Conservation (phyloP, 208 protist genomes). For the Trypanosoma cruzi region DNA sequence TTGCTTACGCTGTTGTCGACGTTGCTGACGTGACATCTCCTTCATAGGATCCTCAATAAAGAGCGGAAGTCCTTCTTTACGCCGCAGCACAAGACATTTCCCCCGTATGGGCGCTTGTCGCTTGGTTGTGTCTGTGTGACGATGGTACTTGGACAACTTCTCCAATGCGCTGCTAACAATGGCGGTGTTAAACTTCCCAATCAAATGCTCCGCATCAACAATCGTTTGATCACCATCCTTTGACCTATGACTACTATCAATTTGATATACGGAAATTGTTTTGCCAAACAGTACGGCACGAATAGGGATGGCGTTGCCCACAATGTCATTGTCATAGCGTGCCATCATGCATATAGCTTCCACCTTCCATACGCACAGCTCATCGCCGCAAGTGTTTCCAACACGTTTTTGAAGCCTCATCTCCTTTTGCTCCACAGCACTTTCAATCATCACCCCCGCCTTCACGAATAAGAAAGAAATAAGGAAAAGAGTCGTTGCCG, state of each 20-base stretch:
- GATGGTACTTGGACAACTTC: conserved; percentile 82
- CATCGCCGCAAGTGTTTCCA: conserved; percentile 40
- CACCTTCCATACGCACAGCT: conserved; percentile 49
- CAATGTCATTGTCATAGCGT: conserved; percentile 69
- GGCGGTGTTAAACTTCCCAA: conserved; percentile 68
- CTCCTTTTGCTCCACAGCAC: conserved; percentile 48
- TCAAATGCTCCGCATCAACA: conserved; percentile 54
- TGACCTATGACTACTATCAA: conserved; percentile 39
- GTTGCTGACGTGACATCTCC: conserved; percentile 26
- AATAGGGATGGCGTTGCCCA: conserved; percentile 55
- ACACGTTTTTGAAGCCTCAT: conserved; percentile 42
- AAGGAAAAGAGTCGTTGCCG: conserved; percentile 41
- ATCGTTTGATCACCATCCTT: conserved; percentile 5
- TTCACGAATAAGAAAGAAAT: conserved; percentile 57
- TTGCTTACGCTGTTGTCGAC: conserved; percentile 12
- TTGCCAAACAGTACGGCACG: conserved; percentile 65
- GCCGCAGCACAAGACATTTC: conserved; percentile 55
- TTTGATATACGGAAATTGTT: conserved; percentile 69
- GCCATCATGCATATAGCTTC: conserved; percentile 71
- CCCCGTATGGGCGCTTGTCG: conserved; percentile 69
- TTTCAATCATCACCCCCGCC: conserved; percentile 26
- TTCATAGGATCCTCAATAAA: conserved; percentile 60
- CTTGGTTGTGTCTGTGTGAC: conserved; percentile 54
- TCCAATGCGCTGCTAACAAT: conserved; percentile 40
- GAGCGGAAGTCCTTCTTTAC: conserved; percentile 49